A percentile compares a stretch with the other conserved stretches of the same genome.
Evolutionary conservation across 805 yeast species (phyloP).

Genomic region (Suhomyces xylopsoci): DNA sequence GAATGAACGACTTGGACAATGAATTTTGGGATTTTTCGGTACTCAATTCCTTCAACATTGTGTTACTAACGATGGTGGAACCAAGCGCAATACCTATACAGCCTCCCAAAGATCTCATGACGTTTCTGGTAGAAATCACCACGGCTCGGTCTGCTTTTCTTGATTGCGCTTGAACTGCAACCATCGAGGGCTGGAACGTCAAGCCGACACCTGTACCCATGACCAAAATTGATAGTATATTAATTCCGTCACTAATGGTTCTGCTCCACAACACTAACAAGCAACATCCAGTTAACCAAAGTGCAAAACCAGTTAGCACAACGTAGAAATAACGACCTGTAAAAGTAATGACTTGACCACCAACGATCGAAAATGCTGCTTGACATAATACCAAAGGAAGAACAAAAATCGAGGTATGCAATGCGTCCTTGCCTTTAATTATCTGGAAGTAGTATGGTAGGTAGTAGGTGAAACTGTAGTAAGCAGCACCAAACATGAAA

Average conservation of each 20-base stretch:
- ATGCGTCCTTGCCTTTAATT: conserved; percentile 38
- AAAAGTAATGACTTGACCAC: conserved; percentile 46
- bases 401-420: conserved; percentile 39
- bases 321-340: conserved; percentile 43
- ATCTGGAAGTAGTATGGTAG: conserved; percentile 49
- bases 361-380: conserved; percentile 38
- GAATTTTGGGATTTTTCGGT: neutral
- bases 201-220: conserved; percentile 44
- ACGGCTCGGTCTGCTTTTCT: conserved; percentile 53
- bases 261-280: conserved; percentile 32
- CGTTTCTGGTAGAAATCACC: conserved; percentile 55
- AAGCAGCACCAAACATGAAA: conserved; percentile 49
- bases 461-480: conserved; percentile 45
- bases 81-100: conserved; percentile 54
- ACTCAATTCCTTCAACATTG: conserved; percentile 23
- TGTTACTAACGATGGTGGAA: conserved; percentile 37
- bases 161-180: conserved; percentile 55
- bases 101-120: conserved; percentile 59
- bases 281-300: conserved; percentile 43
- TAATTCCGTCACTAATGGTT: conserved; percentile 30
- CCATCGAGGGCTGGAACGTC: conserved; percentile 54
- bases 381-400: conserved; percentile 46
- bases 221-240: conserved; percentile 26
- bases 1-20: conserved; percentile 14
- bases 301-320: conserved; percentile 37